Base-by-base conservation (phyloP, 2,329 filamentous ascomycete genomes). In the Fusarium penzigii region DNA sequence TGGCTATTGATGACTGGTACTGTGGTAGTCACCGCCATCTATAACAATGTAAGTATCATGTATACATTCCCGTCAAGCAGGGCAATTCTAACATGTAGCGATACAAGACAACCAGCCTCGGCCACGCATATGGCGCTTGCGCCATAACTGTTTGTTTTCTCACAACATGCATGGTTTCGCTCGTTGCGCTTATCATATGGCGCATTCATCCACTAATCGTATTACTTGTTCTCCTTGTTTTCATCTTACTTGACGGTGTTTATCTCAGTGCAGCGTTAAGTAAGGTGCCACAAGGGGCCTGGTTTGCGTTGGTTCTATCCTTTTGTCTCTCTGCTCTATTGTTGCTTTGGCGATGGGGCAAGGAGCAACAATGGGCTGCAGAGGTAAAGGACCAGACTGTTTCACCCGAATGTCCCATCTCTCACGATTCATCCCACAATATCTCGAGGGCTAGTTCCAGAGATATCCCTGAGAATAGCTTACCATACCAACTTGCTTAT, bases 81-180 rank as follows among this genome's bases (percentile, higher is more conserved):
- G n/a, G 13, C 20, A 9, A 6, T 9, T 5, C 20, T 6, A 20
- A 34, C 6, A 39, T 25, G 20, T 44, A 9, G 10, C 20, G 34
- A 32, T 84, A 29, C 4, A 17, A 62, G 76, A 88, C 85, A 0
- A 87, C 83, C 1, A 75, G 76, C 45, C 78, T 90, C 0, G 88
- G 88, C 17, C 84, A 90, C 58, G 87, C 87, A 0, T 90, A 91
- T 60, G 87, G 88, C 32, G 84, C 89, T 5, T 92, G 88, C 59
- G 88, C 92, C 65, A 89, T 91, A 61, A 81, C 88, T 42, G 88
- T 91, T 39, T 89, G 88, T 0, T 89, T 90, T 66, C 84, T 91
- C 64, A 86, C 86, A 44, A 91, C 88, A 0, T 86, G 80, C 68
- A 86, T 92, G 78, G 84, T 89, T 1, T 80, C 86, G 0, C 73